These are phyloP conservation scores for Bocquillonia castaneifolia DNA, from an alignment of 441 rosid genomes.

Conservation along the genomic window DNA sequence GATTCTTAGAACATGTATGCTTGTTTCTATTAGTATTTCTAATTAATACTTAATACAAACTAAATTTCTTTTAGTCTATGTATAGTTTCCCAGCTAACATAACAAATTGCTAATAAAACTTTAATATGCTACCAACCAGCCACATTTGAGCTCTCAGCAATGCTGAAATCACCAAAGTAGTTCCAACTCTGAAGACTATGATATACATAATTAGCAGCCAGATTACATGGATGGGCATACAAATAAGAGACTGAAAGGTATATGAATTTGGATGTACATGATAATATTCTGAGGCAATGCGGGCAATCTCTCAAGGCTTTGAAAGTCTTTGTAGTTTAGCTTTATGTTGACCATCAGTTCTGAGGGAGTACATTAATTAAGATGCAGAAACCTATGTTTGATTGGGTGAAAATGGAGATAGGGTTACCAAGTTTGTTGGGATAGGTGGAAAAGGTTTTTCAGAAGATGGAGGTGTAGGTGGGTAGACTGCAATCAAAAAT, in stretches of 20 bases:
- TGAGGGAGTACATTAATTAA: not conserved
- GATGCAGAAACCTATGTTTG: not conserved
- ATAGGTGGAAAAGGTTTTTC: not conserved
- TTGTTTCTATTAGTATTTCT: too few relatives aligned
- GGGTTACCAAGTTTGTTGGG: not conserved
- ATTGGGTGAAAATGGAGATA: not conserved
- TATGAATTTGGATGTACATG: not conserved
- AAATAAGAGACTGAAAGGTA: not conserved
- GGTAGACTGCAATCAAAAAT: not conserved
- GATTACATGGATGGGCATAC: not conserved
- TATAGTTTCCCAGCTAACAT: not conserved
- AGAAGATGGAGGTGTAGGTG: not conserved
- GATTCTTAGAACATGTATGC: not conserved
- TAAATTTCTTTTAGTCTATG: not conserved
- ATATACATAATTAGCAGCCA: not conserved
- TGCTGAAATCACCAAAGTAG: not conserved
- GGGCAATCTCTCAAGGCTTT: too few relatives aligned
- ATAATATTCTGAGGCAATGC: too few relatives aligned
- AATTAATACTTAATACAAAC: not conserved
- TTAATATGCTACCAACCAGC: not conserved
- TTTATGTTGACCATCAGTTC: not conserved
- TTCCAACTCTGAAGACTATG: not conserved
- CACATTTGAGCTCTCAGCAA: not conserved
- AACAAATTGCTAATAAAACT: not conserved
- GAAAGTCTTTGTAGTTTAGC: not conserved